Base-by-base conservation (phyloP, 2,329 filamentous ascomycete genomes). In the Diaporthe sp. region DNA sequence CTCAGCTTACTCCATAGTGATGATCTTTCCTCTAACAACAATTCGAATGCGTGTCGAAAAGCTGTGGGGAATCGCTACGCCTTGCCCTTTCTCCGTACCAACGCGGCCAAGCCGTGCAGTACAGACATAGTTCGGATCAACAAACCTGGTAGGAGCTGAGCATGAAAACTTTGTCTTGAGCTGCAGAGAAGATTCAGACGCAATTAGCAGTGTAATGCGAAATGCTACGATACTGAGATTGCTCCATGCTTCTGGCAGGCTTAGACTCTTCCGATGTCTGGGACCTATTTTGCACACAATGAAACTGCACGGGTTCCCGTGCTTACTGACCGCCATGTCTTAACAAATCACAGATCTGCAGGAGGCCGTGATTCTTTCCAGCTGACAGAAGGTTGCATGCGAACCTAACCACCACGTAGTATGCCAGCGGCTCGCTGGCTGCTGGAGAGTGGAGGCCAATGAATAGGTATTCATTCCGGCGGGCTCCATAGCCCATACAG, bases 1-100 rank as follows among this genome's bases (percentile, higher is more conserved):
- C 65, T 68, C 65, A 68, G 65, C 65, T 68, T 68, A 34, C 65
- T 15, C 65, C 65, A 53, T 39, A 53, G 0, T 68, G 65, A 39
- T 53, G 65, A 68, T 68, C 65, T 28, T 68, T 68, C 4, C 65
- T 68, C 31, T 8, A 39, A 39, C 28, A 42, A 39, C 31, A 39
- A 17, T 20, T 53, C 12, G 31, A 28, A 39, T 68, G 34, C 22
- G 31, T 22, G 22, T 68, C 31, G 6, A 51, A 8, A 53, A 22
- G 47, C 31, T 68, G 34, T 53, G 65, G 49, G 4, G 31, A 53
- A 39, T 20, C 2, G 6, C 31, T 25, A 20, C 12, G 31, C 34
- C 10, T 25, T 39, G 13, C 31, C 22, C n/a, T 1, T 17, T 42
- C 15, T 37, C 65, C 63, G 25, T 25, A 20, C 10, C 63, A 39